Conservation (phyloP, 2,329 filamentous ascomycete genomes). For the Bertia moriformis region DNA sequence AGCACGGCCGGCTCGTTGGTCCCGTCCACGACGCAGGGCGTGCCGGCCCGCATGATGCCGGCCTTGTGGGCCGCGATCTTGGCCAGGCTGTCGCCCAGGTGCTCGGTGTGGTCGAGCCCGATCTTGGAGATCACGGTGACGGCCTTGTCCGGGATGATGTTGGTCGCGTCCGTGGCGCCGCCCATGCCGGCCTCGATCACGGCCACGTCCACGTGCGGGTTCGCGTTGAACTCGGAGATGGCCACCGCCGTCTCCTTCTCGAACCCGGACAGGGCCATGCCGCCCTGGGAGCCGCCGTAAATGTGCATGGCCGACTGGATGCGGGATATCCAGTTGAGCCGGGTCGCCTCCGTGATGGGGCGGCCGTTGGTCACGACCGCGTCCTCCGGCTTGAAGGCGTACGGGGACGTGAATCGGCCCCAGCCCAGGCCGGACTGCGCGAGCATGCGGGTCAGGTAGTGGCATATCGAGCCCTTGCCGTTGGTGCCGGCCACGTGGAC, state of each 20-base stretch:
- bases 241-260: no score
- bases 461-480: conserved; percentile 59
- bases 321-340: conserved; percentile 11
- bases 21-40: conserved; percentile 41
- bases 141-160: conserved; percentile 41
- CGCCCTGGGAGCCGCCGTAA: conserved; percentile 47
- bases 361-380: conserved; percentile 46
- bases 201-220: conserved; percentile 41
- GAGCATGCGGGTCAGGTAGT: conserved; percentile 6
- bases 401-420: conserved; percentile 56
- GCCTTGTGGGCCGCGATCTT: conserved; percentile 64
- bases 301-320: conserved; percentile 25
- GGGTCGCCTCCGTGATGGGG: conserved; percentile 36
- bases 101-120: conserved; percentile 53
- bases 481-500: conserved; percentile 65
- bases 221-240: no score
- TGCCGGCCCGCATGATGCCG: conserved; percentile 50
- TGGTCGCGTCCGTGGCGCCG: conserved; percentile 56
- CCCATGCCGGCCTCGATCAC: conserved; percentile 57
- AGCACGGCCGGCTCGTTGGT: conserved; percentile 27
- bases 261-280: conserved; percentile 56
- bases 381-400: conserved; percentile 53
- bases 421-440: conserved; percentile 7
- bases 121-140: conserved; percentile 50
- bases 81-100: conserved; percentile 45